A percentile compares a stretch with the other conserved stretches of the same genome.
Conservation (phyloP, 805 yeast genomes). For the Ogataea angusta region DNA sequence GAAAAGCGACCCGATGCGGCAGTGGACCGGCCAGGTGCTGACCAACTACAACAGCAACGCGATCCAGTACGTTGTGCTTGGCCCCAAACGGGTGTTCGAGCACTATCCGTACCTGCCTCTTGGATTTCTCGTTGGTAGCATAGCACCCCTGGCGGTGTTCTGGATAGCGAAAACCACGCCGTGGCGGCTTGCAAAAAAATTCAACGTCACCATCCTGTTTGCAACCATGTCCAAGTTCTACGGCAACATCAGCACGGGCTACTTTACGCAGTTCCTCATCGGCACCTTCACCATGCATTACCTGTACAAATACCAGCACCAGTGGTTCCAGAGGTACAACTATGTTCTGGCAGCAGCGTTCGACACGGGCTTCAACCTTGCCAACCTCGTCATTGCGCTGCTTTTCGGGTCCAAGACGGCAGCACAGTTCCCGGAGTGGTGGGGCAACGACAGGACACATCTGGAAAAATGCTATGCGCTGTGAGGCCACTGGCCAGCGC, state of each 20-base stretch:
- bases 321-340: slow-evolving; percentile 42
- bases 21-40: slow-evolving; percentile 50
- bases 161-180: slow-evolving; percentile 6
- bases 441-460: slow-evolving; percentile 44
- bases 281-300: slow-evolving; percentile 49
- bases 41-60: slow-evolving; percentile 45
- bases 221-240: slow-evolving; percentile 47
- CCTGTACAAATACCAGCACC: slow-evolving; percentile 37
- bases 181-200: slow-evolving; percentile 27
- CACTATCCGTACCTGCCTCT: slow-evolving; percentile 42
- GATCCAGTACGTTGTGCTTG: slow-evolving; percentile 48
- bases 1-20: slow-evolving; percentile 43
- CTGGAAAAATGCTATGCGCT: slow-evolving; percentile 47
- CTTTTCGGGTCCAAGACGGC: slow-evolving; percentile 21
- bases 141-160: slow-evolving; percentile 37
- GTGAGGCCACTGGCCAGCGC: slow-evolving; percentile 7
- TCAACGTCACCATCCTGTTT: slow-evolving; percentile 49
- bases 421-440: slow-evolving; percentile 40
- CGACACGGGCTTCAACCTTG: slow-evolving; percentile 48
- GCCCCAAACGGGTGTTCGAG: slow-evolving; percentile 43
- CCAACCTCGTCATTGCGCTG: slow-evolving; percentile 39
- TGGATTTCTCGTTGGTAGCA: slow-evolving; percentile 41
- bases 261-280: slow-evolving; percentile 44
- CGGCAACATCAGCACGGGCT: slow-evolving; percentile 49
- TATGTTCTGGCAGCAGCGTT: slow-evolving; percentile 50